Percentiles rank a stretch among this genome's conserved stretches.
Evolutionary conservation across 495 filamentous ascomycete species (phyloP).

Genomic region (Alectoria sarmentosa): DNA sequence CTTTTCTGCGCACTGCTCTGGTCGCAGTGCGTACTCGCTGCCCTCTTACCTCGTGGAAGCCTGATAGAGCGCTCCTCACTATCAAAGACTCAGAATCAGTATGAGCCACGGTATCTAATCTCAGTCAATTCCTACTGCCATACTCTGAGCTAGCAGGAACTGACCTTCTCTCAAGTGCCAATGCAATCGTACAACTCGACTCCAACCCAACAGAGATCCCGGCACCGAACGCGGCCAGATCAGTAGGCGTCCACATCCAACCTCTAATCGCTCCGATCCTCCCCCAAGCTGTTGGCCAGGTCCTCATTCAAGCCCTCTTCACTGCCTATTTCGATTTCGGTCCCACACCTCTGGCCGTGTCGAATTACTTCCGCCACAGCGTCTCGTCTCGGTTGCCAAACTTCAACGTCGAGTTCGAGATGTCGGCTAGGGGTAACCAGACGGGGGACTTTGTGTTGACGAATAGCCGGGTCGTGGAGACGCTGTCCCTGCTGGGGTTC

Average conservation of each 20-base stretch:
- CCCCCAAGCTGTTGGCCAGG: background rate
- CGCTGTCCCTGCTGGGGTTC: background rate
- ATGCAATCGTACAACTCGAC: background rate
- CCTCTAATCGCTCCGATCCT: background rate
- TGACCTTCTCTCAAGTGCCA: background rate
- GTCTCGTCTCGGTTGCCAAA: background rate
- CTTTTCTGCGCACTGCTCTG: background rate
- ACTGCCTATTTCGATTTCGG: background rate
- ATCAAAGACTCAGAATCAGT: background rate
- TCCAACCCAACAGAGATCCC: background rate
- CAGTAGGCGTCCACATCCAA: background rate
- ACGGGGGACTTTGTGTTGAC: background rate
- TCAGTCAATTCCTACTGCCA: background rate
- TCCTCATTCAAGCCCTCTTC: background rate
- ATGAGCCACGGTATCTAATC: background rate
- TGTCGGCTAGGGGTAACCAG: background rate
- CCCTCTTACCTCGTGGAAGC: background rate
- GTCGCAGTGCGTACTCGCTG: background rate
- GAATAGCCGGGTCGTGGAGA: background rate
- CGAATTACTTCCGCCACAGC: background rate
- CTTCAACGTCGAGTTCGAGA: background rate
- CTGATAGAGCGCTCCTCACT: background rate
- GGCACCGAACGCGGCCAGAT: background rate
- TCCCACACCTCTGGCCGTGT: background rate
- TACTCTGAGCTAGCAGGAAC: background rate